Percentiles rank a stretch among this genome's conserved stretches.
These are phyloP conservation scores for Quercus agrifolia DNA, from an alignment of 306 rosid species.

Conservation along the genomic window DNA sequence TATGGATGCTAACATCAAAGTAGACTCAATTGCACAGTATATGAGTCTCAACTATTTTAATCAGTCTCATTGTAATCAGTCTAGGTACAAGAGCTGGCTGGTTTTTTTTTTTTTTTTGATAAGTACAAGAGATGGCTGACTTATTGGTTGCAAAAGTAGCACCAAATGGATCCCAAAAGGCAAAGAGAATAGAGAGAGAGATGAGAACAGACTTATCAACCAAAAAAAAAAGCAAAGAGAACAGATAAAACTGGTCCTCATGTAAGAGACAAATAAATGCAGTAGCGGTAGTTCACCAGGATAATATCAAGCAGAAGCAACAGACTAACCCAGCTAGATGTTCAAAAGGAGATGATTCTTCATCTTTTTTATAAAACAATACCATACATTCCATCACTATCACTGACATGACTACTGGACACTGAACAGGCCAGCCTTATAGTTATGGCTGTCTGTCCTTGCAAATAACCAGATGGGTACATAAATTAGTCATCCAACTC, in stretches of 20 bases:
- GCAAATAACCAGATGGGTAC: background rate
- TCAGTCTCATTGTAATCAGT: background rate
- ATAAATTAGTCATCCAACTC: too few species aligned
- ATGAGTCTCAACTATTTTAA: background rate
- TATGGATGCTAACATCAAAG: constrained; percentile 13
- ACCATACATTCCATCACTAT: background rate
- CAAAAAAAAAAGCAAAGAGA: background rate
- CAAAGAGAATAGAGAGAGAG: background rate
- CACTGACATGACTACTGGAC: background rate
- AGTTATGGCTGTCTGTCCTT: background rate
- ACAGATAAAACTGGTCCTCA: background rate
- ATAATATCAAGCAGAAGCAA: background rate
- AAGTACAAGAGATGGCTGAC: background rate
- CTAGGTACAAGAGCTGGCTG: background rate
- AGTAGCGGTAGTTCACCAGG: background rate
- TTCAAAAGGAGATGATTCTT: background rate
- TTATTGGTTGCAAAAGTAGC: background rate
- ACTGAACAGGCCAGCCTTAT: background rate
- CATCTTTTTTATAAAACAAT: background rate
- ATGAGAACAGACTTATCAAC: too few species aligned
- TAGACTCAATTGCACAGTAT: background rate
- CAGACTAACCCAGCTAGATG: background rate
- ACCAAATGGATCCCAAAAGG: background rate
- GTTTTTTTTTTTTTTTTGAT: too few species aligned
- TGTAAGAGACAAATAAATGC: background rate